Conservation (phyloP, 768 basidiomycete genomes). For the Rhodosporidiobolus sp. region DNA sequence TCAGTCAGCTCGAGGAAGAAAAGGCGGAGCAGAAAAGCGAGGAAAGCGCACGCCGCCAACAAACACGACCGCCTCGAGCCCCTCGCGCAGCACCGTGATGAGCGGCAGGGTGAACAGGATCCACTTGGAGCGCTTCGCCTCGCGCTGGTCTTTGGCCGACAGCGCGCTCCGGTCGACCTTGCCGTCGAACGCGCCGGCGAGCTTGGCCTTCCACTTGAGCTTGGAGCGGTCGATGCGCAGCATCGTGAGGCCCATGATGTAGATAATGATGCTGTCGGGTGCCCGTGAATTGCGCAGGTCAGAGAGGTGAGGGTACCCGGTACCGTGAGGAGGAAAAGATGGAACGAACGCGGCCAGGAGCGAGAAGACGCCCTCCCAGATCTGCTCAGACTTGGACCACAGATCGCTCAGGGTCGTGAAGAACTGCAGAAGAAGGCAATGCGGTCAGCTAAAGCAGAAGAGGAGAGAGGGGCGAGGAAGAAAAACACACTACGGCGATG, state of each 20-base stretch:
- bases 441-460: neutral
- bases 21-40: no score
- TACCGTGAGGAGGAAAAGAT: neutral
- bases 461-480: neutral
- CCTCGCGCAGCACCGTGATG: slow-evolving; percentile 90
- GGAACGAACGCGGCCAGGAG: slow-evolving; percentile 55
- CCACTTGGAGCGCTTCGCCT: slow-evolving; percentile 58
- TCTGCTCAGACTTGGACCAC: slow-evolving; percentile 75
- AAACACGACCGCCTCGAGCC: slow-evolving; percentile 88
- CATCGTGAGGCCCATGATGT: slow-evolving; percentile 83
- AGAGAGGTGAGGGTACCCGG: neutral
- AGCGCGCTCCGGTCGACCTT: slow-evolving; percentile 34
- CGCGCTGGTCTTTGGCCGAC: slow-evolving; percentile 36
- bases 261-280: slow-evolving; percentile 43
- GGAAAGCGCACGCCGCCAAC: slow-evolving; percentile 68
- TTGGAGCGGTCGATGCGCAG: slow-evolving; percentile 91
- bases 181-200: slow-evolving; percentile 66
- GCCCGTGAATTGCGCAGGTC: no score
- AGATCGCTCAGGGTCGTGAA: slow-evolving; percentile 84
- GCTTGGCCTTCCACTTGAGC: slow-evolving; percentile 90
- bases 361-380: slow-evolving; percentile 90
- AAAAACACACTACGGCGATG: slow-evolving; percentile 17
- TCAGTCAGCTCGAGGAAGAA: no score
- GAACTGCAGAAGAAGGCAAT: slow-evolving; percentile 54
- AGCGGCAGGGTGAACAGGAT: slow-evolving; percentile 83